Base-by-base conservation (phyloP, 805 yeast species). In the Yarrowia keelungensis region DNA sequence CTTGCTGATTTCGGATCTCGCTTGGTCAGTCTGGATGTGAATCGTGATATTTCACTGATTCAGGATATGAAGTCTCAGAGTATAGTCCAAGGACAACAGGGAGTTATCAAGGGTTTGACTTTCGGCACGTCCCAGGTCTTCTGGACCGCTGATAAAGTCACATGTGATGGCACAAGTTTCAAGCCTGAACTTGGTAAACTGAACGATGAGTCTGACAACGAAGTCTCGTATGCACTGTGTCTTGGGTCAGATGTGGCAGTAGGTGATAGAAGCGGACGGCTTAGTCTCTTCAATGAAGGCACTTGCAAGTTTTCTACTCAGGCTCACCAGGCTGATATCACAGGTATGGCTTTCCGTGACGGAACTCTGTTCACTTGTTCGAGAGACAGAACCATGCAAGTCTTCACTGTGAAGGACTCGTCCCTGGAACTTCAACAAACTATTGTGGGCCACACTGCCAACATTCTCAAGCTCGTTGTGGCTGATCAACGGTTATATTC, bases 371-470 rank as follows among this genome's bases (percentile, higher is more conserved):
- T 70, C 11, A 71, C 74, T 14, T 69, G 75, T 36, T 85, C 89
- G 1, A 76, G 91, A 50, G 91, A 88, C 74, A 74, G 91, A 65
- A 88, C 87, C 80, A 82, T 88, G 39, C 91, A 88, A 74, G 74
- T 87, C 0, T 85, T 85, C 69, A 73, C 74, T 14, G 77, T 76
- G 58, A 12, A 56, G 3, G 71, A 66, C 0, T 68, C 70, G 1
- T 58, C 71, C 0, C 88, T 91, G 90, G 80, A 78, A 5, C 76
- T 89, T 4, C 75, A 82, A 54, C 89, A 87, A 72, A 89, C 92
- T 0, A 73, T 89, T n/a, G 83, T 85, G 0, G 78, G 82, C 7
- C 91, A 86, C 72, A 85, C 83, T 67, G 89, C 86, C 0, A 86
- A 84, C 73, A 75, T 87, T 12, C 66, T 81, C 10, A 80, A 81